Percentiles rank a stretch among this genome's conserved stretches.
Conservation (phyloP, 2,329 filamentous ascomycete species). For the Ophiostoma sp. region DNA sequence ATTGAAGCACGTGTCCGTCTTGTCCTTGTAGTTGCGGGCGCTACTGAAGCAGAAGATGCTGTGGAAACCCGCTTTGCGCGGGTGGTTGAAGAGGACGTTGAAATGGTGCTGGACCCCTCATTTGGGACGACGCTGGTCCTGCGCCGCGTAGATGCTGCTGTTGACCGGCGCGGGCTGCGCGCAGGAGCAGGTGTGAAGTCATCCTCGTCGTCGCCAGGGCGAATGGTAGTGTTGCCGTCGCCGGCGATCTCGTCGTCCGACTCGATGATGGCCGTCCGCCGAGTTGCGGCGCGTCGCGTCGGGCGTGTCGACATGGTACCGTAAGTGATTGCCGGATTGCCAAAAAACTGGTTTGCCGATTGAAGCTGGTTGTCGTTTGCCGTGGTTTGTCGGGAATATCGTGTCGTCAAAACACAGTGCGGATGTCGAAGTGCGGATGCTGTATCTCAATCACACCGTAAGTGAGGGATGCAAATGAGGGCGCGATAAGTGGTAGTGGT, state of each 20-base stretch:
- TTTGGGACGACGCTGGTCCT: conserved; percentile 40
- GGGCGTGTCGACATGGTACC: conserved; percentile 40
- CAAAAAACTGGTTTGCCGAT: conserved; percentile 9
- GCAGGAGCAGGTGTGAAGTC: conserved; percentile 73
- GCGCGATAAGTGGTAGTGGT: conserved; percentile 1
- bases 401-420: background rate
- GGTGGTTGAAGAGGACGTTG: background rate
- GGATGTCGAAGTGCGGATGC: background rate
- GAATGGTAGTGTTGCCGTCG: conserved; percentile 37
- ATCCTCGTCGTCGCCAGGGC: conserved; percentile 60
- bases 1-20: conserved; percentile 39
- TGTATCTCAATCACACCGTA: conserved; percentile 9
- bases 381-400: background rate
- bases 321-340: background rate
- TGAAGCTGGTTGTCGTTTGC: background rate
- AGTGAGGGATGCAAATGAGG: conserved; percentile 15
- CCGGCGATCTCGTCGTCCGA: conserved; percentile 69
- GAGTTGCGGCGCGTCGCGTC: conserved; percentile 48
- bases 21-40: conserved; percentile 37
- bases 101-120: conserved; percentile 29
- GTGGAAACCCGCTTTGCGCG: conserved; percentile 10
- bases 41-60: conserved; percentile 23
- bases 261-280: conserved; percentile 70
- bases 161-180: conserved; percentile 41
- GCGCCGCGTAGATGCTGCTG: conserved; percentile 31